A percentile compares a stretch with the other conserved stretches of the same genome.
Conservation (phyloP, 2,329 filamentous ascomycete genomes). For the Thielaviopsis cerberus region DNA sequence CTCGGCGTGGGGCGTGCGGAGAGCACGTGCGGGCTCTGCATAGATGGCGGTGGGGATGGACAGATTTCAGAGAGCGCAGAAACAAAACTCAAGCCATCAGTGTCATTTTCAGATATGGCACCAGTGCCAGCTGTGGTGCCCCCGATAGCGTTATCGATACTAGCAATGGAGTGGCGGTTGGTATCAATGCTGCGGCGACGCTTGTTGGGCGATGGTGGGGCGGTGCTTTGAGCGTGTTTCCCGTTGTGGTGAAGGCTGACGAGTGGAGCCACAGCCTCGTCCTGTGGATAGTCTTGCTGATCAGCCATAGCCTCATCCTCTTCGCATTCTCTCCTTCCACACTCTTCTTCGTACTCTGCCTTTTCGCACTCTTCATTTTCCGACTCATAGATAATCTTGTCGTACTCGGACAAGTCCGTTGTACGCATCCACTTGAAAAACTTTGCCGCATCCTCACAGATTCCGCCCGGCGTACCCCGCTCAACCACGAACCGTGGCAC, state of each 20-base stretch:
- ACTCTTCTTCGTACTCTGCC: slow-evolving; percentile 3
- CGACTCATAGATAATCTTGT: slow-evolving; percentile 5
- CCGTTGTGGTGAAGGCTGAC: neutral
- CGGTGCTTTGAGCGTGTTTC: neutral
- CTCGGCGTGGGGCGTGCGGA: too few species aligned
- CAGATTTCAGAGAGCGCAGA: slow-evolving; percentile 4
- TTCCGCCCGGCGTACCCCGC: slow-evolving; percentile 64
- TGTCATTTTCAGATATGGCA: slow-evolving; percentile 1
- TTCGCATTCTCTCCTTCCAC: too few species aligned
- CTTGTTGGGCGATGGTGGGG: slow-evolving; percentile 15
- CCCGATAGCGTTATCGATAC: neutral
- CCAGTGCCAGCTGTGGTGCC: neutral
- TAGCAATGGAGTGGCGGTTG: neutral
- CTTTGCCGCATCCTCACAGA: slow-evolving; percentile 60
- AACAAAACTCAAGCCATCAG: slow-evolving; percentile 5
- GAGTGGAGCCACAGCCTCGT: neutral
- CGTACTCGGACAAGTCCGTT: neutral
- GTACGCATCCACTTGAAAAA: slow-evolving; percentile 53
- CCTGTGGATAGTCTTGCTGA: neutral
- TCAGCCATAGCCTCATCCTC: too few species aligned
- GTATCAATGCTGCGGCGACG: neutral
- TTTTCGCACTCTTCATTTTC: neutral
- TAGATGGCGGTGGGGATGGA: neutral
- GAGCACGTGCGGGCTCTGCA: too few species aligned
- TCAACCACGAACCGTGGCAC: slow-evolving; percentile 87